These are phyloP conservation scores for Chrysoporthe puriensis DNA, from an alignment of 2,329 filamentous ascomycete species.

Conservation along the genomic window DNA sequence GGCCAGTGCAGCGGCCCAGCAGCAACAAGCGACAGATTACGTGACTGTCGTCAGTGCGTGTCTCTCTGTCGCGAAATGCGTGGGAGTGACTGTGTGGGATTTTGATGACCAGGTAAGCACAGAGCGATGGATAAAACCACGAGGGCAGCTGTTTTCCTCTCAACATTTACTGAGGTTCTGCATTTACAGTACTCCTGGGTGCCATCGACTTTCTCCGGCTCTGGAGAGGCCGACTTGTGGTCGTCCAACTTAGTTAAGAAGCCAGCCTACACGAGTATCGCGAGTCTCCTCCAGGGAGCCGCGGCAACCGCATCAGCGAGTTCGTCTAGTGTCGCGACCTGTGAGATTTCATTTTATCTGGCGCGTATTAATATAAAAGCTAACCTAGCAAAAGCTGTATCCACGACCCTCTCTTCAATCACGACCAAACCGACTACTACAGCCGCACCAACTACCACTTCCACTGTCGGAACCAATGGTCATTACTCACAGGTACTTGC, in stretches of 20 bases:
- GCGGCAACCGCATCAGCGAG: conserved; percentile 10
- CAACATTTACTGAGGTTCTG: neutral
- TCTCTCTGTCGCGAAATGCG: conserved; percentile 40
- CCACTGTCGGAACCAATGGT: neutral
- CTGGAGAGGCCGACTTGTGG: conserved; percentile 43
- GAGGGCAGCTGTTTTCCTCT: neutral
- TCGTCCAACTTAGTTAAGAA: conserved; percentile 42
- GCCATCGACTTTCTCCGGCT: conserved; percentile 40
- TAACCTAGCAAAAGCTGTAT: neutral
- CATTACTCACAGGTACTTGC: conserved; percentile 8
- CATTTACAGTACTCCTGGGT: conserved; percentile 42
- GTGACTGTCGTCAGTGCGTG: conserved; percentile 43
- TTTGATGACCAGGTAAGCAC: conserved; percentile 41
- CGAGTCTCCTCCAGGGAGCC: conserved; percentile 17
- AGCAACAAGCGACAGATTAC: conserved; percentile 53
- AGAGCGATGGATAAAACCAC: neutral
- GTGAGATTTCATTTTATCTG: neutral
- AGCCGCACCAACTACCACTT: conserved; percentile 1
- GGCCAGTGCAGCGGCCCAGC: conserved; percentile 42
- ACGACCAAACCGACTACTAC: conserved; percentile 6
- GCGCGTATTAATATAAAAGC: neutral
- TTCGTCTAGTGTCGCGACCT: neutral
- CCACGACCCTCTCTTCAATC: neutral
- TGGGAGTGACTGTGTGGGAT: conserved; percentile 49
- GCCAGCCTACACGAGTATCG: conserved; percentile 39